Conservation (phyloP, 2,329 filamentous ascomycete genomes). For the Botrytis elliptica region DNA sequence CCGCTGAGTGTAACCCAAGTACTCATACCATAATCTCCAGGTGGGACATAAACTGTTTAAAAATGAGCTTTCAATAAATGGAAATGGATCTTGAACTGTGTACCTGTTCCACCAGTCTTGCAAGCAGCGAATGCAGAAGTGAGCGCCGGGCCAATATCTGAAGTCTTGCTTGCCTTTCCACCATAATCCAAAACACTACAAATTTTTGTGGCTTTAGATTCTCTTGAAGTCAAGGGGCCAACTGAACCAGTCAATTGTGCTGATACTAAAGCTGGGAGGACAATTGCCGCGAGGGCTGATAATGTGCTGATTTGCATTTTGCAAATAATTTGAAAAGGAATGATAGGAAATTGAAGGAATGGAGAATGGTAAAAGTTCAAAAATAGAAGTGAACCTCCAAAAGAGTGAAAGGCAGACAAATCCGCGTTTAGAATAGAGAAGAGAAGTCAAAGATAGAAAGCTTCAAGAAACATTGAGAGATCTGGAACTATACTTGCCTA, state of each 20-base stretch:
- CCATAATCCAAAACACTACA: constrained; percentile 55
- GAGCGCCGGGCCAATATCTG: constrained; percentile 51
- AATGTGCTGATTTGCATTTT: constrained; percentile 27
- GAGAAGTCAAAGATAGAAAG: constrained; percentile 3
- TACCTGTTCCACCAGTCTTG: constrained; percentile 48
- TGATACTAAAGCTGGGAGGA: constrained; percentile 32
- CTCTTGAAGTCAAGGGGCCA: constrained; percentile 45
- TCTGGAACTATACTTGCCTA: neutral
- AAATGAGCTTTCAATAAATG: neutral
- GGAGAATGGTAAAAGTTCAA: constrained; percentile 2
- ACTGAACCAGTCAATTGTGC: constrained; percentile 46
- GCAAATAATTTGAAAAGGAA: neutral
- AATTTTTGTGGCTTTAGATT: constrained; percentile 45
- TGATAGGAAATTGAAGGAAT: neutral
- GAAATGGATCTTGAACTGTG: neutral
- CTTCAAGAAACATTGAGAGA: neutral
- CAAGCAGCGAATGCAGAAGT: constrained; percentile 50
- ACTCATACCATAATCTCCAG: constrained; percentile 46
- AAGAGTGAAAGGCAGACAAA: constrained; percentile 18
- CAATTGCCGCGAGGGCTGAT: constrained; percentile 20
- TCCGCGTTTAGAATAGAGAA: constrained; percentile 1
- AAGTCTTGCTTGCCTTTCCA: constrained; percentile 50
- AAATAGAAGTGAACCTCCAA: neutral
- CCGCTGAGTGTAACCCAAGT: constrained; percentile 50
- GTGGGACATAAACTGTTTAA: constrained; percentile 29